These are phyloP conservation scores for Fusarium sacchari DNA, from an alignment of 2,329 filamentous ascomycete genomes.

Conservation along the genomic window DNA sequence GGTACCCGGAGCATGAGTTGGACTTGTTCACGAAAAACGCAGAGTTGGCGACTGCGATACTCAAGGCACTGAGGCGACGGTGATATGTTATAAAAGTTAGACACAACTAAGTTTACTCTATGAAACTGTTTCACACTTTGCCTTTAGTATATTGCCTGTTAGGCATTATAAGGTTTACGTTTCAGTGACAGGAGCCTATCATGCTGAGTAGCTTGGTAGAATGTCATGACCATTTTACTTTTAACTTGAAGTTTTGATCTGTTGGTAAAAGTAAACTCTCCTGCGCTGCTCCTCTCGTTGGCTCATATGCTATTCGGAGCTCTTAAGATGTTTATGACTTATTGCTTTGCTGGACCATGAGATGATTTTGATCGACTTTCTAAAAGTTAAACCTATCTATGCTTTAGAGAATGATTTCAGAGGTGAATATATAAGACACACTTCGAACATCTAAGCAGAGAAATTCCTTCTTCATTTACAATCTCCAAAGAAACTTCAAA, in stretches of 20 bases:
- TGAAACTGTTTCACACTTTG: background rate
- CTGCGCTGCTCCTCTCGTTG: background rate
- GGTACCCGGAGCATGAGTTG: conserved; percentile 31
- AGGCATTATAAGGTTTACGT: background rate
- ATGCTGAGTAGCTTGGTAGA: background rate
- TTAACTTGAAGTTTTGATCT: background rate
- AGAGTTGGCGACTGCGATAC: conserved; percentile 18
- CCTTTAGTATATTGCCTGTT: background rate
- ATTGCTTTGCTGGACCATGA: background rate
- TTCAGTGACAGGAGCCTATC: background rate
- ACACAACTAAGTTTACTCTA: background rate
- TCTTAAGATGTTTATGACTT: background rate
- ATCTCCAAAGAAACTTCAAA: background rate
- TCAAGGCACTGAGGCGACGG: background rate
- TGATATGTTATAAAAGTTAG: background rate
- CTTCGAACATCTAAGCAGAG: no score
- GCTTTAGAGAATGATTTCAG: no score
- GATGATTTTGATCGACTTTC: background rate
- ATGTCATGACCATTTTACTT: no score
- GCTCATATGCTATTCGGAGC: no score
- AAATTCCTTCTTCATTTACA: background rate
- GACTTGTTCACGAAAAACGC: conserved; percentile 22
- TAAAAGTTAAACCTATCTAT: no score
- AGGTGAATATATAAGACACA: background rate
- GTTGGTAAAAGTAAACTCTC: background rate